Evolutionary conservation across 768 basidiomycete species (phyloP).

Genomic region (Termitomyces heimii): DNA sequence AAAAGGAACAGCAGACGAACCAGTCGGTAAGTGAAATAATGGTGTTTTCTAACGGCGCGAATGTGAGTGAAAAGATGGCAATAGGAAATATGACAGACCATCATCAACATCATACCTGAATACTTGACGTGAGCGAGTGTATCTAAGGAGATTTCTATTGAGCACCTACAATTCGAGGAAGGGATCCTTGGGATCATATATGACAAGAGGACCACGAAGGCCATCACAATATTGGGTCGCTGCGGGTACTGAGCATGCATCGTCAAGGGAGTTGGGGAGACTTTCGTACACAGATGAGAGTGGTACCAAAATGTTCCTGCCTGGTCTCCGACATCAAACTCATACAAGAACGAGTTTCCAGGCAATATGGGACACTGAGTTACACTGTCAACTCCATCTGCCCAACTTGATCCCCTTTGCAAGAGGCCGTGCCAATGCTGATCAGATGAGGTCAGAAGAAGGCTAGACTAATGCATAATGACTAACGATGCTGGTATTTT

Average conservation of each 20-base stretch:
- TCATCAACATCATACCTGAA: not conserved
- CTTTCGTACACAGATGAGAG: not conserved
- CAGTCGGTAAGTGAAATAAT: conserved; percentile 1
- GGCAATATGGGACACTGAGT: not conserved
- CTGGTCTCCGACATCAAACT: not conserved
- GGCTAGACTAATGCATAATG: too few species aligned
- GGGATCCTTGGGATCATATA: conserved; percentile 1
- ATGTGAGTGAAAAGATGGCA: not conserved
- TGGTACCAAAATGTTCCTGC: conserved; percentile 4
- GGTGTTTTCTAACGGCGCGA: not conserved
- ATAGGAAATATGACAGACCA: not conserved
- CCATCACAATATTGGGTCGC: conserved; percentile 6
- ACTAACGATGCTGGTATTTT: not conserved
- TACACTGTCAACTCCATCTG: not conserved
- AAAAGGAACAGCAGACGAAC: not conserved
- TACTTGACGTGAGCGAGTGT: not conserved
- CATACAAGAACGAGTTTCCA: conserved; percentile 1
- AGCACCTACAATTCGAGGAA: not conserved
- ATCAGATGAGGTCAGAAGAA: not conserved
- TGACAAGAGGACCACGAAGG: conserved; percentile 1
- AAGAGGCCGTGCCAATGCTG: conserved; percentile 1
- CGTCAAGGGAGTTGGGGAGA: not conserved
- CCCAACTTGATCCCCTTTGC: not conserved
- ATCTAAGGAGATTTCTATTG: not conserved
- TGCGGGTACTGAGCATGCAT: not conserved